These are phyloP conservation scores for Jasminum sambac DNA, from an alignment of 257 asterid species.

Conservation along the genomic window DNA sequence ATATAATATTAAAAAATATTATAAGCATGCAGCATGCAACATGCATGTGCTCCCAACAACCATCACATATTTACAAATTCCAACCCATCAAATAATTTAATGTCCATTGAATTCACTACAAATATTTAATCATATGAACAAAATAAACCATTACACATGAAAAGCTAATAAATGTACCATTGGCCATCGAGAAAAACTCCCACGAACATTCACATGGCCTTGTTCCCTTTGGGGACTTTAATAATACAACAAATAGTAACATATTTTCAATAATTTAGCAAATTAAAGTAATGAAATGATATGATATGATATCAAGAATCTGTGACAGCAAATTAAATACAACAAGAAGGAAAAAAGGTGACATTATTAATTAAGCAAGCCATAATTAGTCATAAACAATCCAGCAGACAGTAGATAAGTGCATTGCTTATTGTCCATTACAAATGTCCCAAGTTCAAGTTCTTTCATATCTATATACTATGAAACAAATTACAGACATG, in stretches of 20 bases:
- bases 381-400: constrained; percentile 7
- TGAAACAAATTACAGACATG: not conserved
- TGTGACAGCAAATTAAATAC: not conserved
- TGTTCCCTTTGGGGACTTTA: constrained; percentile 6
- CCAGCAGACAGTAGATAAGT: constrained; percentile 11
- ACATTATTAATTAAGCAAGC: constrained; percentile 6
- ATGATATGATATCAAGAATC: not conserved
- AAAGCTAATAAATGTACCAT: not conserved
- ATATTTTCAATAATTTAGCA: not conserved
- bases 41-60: constrained; percentile 21
- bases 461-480: constrained; percentile 10
- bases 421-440: constrained; percentile 12
- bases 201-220: constrained; percentile 22
- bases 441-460: constrained; percentile 13
- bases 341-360: not conserved
- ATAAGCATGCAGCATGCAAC: constrained; percentile 4
- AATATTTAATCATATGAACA: not conserved
- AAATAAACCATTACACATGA: not conserved
- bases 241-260: not conserved
- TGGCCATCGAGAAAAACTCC: not conserved
- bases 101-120: constrained; percentile 5
- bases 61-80: not conserved
- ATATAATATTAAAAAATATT: constrained; percentile 15
- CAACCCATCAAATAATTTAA: not conserved
- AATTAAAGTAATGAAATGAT: not conserved